A percentile compares a stretch with the other conserved stretches of the same genome.
phyloP scores from a whole-genome alignment of 169 alveolate species.

The Amoebophrya sp. region DNA sequence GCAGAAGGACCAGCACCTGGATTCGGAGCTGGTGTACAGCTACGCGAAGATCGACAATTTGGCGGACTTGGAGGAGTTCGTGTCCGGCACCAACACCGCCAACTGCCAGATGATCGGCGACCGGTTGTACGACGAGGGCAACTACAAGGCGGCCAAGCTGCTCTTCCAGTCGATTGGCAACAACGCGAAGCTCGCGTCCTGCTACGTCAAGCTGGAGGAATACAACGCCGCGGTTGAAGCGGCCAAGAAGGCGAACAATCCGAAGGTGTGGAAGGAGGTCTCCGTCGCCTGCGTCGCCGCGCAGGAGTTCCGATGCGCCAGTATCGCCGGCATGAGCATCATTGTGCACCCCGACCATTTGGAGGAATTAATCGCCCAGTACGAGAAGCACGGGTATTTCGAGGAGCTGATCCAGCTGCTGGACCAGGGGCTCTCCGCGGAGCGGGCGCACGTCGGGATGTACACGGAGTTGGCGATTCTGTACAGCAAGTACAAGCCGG shows the following conservation, averaged over 20 bases:
- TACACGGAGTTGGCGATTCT: conserved; percentile 98
- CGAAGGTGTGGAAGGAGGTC: conserved; percentile 87
- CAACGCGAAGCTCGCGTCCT: conserved; percentile 92
- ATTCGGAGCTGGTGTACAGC: conserved; percentile 82
- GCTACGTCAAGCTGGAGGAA: conserved; percentile 84
- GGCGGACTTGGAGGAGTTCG: conserved; percentile 81
- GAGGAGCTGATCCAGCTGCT: conserved; percentile 79
- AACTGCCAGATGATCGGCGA: conserved; percentile 43
- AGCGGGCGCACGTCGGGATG: conserved; percentile 81
- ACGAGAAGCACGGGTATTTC: conserved; percentile 82
- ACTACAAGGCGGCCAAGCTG: conserved; percentile 84
- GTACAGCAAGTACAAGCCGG: conserved; percentile 95
- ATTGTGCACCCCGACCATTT: conserved; percentile 97
- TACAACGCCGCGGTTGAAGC: conserved; percentile 94
- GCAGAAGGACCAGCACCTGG: conserved; percentile 81
- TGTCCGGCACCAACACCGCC: conserved; percentile 80
- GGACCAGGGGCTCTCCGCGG: conserved; percentile 59
- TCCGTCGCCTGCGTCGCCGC: conserved; percentile 82
- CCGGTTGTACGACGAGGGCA: conserved; percentile 72
- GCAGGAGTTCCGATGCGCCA: conserved; percentile 84
- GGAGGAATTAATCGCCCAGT: conserved; percentile 85
- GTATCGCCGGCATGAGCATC: conserved; percentile 88
- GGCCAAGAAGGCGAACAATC: conserved; percentile 97
- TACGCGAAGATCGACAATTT: conserved; percentile 82
- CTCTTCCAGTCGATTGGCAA: conserved; percentile 88